Conservation (phyloP, 129 eudicot genomes). For the Saussurea involucrata region DNA sequence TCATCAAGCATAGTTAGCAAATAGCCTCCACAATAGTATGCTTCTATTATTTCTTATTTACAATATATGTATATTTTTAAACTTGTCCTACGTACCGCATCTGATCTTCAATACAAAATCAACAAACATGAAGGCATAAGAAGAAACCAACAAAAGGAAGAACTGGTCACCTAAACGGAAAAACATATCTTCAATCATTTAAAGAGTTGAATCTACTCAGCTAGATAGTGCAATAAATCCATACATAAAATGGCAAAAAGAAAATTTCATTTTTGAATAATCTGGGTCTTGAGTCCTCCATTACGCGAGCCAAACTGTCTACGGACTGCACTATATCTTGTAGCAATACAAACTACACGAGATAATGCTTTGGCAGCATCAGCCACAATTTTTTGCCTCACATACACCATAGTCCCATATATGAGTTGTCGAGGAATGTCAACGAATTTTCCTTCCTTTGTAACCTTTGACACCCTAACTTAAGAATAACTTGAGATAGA, state of each 20-base stretch:
- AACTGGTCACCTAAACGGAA: slow-evolving; percentile 78
- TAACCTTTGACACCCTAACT: slow-evolving; percentile 77
- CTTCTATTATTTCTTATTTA: too few species aligned
- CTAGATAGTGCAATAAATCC: neutral
- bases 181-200: neutral
- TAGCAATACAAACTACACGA: slow-evolving; percentile 89
- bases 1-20: too few species aligned
- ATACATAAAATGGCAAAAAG: neutral
- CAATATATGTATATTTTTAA: too few species aligned
- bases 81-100: too few species aligned
- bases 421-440: slow-evolving; percentile 96
- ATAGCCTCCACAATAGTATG: too few species aligned
- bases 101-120: too few species aligned
- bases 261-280: slow-evolving; percentile 8
- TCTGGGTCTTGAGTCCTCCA: slow-evolving; percentile 98
- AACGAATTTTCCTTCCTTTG: slow-evolving; percentile 71
- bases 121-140: slow-evolving; percentile 95
- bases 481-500: slow-evolving; percentile 7
- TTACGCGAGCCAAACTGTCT: slow-evolving; percentile 85
- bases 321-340: slow-evolving; percentile 96
- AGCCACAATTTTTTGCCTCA: slow-evolving; percentile 76
- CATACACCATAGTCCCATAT: too few species aligned
- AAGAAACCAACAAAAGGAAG: slow-evolving; percentile 95
- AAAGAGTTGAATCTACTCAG: neutral
- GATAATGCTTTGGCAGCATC: slow-evolving; percentile 94